phyloP scores from a whole-genome alignment of 208 protist genomes.

The Borovskyia barvae region DNA sequence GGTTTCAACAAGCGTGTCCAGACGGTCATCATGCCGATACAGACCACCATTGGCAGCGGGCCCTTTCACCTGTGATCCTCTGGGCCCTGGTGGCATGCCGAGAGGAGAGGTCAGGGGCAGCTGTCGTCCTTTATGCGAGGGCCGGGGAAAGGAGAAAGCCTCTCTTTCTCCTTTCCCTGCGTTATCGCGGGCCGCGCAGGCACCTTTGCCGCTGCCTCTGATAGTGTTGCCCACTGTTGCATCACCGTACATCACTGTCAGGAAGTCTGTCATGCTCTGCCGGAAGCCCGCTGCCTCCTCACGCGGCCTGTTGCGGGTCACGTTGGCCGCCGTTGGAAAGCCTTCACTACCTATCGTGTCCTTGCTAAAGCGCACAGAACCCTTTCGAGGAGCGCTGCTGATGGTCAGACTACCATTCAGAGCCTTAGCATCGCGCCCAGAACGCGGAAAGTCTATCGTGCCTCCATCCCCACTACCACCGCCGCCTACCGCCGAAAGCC shows the following conservation, averaged over 20 bases:
- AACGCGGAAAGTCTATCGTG: background rate
- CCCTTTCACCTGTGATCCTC: constrained; percentile 15
- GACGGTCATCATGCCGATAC: constrained; percentile 16
- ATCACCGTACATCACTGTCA: constrained; percentile 40
- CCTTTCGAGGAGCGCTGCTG: background rate
- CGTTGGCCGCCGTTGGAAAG: background rate
- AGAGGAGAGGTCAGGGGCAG: background rate
- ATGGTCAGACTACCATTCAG: background rate
- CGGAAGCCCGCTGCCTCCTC: constrained; percentile 18
- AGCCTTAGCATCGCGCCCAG: background rate
- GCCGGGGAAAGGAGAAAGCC: background rate
- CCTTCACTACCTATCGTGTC: background rate
- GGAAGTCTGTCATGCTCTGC: constrained; percentile 42
- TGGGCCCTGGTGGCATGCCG: background rate
- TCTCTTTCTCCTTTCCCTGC: background rate
- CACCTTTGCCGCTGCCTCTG: background rate
- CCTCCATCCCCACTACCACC: background rate
- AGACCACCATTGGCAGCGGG: constrained; percentile 21
- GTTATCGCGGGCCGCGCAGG: background rate
- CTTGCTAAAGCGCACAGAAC: constrained; percentile 25
- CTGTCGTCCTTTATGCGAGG: no score
- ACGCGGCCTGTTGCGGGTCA: background rate
- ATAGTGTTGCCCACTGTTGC: background rate
- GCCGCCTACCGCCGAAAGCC: constrained; percentile 10
- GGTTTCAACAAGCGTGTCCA: constrained; percentile 34